Conservation (phyloP, 164 flowering plant genomes). For the Malania oleifera region DNA sequence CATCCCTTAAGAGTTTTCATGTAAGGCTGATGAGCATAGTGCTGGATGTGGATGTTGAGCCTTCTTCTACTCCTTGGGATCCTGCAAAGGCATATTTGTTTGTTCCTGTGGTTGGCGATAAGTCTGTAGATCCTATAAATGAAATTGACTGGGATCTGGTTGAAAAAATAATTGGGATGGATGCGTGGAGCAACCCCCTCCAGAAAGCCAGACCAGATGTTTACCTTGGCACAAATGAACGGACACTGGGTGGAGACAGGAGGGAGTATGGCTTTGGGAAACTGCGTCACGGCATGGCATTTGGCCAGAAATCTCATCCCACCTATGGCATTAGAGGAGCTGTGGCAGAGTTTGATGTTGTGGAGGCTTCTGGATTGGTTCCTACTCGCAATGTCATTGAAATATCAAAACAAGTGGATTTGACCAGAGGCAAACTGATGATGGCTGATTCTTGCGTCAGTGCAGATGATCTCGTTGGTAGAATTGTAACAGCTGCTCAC, state of each 20-base stretch:
- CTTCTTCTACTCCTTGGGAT: constrained; percentile 98
- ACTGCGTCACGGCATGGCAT: constrained; percentile 83
- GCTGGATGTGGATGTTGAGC: constrained; percentile 98
- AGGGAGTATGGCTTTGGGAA: constrained; percentile 98
- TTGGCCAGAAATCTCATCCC: constrained; percentile 88
- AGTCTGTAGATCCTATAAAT: constrained; percentile 41
- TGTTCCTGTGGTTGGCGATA: constrained; percentile 62
- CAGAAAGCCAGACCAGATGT: constrained; percentile 98
- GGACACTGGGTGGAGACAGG: constrained; percentile 91
- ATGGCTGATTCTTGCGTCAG: constrained; percentile 68
- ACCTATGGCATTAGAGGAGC: constrained; percentile 99
- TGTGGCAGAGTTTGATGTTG: constrained; percentile 91
- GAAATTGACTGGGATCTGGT: constrained; percentile 80
- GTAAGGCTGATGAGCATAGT: constrained; percentile 98
- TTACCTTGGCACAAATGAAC: constrained; percentile 93
- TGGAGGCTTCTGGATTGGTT: constrained; percentile 85
- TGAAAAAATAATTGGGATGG: constrained; percentile 41
- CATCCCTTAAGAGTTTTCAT: constrained; percentile 87
- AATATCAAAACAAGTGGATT: constrained; percentile 24
- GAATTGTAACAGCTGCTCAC: constrained; percentile 96
- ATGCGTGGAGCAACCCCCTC: constrained; percentile 93
- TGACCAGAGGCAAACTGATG: constrained; percentile 41
- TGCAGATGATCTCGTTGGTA: constrained; percentile 68
- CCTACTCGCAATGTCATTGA: constrained; percentile 42
- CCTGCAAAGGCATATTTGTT: constrained; percentile 94